Evolutionary conservation across 208 protist genomes (phyloP), one percentile per base, ranked within the genome.

Genomic region (Balamuthia mandrillaris): DNA sequence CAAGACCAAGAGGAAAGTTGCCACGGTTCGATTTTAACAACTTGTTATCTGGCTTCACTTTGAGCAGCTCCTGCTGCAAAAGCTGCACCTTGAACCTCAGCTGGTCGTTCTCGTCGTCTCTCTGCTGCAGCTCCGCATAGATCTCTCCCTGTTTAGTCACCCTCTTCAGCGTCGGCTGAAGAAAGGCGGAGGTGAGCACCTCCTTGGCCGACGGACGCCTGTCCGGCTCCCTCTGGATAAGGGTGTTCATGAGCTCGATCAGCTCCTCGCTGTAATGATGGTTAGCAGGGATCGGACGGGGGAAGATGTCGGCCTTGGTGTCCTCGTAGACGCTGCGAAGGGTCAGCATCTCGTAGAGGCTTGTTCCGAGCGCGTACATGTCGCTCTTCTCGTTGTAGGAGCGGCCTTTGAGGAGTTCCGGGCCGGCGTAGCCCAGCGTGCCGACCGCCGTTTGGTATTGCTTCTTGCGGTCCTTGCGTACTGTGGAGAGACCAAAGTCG

Each of bases 261-360:
- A 72, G 33, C 0, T 49, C 24, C 0, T 41, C 39, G 21, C 39
- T 49, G 39, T 49, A 72, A 21, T 0, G 3, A 33, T 72, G 56
- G 24, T n/a, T 16, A 9, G 16, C 5, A 5, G 63, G 63, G 31
- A 72, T 72, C 39, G 39, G 37, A 21, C 42, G 27, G 21, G 63
- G 63, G 63, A 72, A 72, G 35, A 33, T 51, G 3, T 41, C 63
- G 18, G 42, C 63, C 39, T 41, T 18, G 24, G 24, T 24, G 39
- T 72, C 63, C 5, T 72, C 63, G 21, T 72, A 72, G 39, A 72
- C 63, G 33, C 39, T 51, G 63, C 63, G 63, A 5, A 72, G 3
- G 37, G 63, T 72, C 39, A 72, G 63, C 24, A 72, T 72, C 63
- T 72, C 63, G 63, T 72, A 72, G 63, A 72, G 63, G 63, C 63